Conservation (phyloP, 2,329 filamentous ascomycete genomes). For the Nemania diffusa region DNA sequence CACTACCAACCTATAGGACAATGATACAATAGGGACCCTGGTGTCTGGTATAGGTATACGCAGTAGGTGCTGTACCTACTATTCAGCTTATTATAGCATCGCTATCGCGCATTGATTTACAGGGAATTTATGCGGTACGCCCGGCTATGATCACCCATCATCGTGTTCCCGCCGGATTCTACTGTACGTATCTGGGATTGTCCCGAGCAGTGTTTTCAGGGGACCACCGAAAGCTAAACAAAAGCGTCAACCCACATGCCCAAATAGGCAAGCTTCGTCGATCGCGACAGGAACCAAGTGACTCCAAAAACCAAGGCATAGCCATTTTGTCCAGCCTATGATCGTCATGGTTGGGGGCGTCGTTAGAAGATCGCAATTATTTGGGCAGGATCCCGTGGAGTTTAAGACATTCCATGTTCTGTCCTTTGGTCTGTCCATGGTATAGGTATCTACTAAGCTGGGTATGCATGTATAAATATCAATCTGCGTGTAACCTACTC, state of each 20-base stretch:
- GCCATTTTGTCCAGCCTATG: conserved; percentile 1
- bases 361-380: conserved; percentile 16
- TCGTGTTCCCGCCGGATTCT: conserved; percentile 1
- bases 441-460: too few relatives aligned
- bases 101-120: neutral
- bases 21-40: neutral
- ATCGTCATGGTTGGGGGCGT: conserved; percentile 4
- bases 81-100: conserved; percentile 7
- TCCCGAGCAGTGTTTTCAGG: conserved; percentile 1
- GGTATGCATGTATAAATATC: conserved; percentile 1
- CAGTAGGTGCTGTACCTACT: too few relatives aligned
- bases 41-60: neutral
- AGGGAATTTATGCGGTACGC: conserved; percentile 24
- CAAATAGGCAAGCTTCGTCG: conserved; percentile 29
- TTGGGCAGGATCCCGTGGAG: conserved; percentile 22
- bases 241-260: conserved; percentile 25
- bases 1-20: conserved; percentile 3
- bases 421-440: neutral
- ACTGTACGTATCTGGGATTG: neutral
- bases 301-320: conserved; percentile 26
- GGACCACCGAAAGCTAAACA: conserved; percentile 11
- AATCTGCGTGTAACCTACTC: conserved; percentile 17
- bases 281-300: conserved; percentile 32
- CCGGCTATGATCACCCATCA: conserved; percentile 13
- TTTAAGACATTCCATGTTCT: conserved; percentile 15